Percentiles rank a stretch among this genome's conserved stretches.
Evolutionary conservation across 805 yeast species (phyloP).

Genomic region (Monosporozyma aquatica): DNA sequence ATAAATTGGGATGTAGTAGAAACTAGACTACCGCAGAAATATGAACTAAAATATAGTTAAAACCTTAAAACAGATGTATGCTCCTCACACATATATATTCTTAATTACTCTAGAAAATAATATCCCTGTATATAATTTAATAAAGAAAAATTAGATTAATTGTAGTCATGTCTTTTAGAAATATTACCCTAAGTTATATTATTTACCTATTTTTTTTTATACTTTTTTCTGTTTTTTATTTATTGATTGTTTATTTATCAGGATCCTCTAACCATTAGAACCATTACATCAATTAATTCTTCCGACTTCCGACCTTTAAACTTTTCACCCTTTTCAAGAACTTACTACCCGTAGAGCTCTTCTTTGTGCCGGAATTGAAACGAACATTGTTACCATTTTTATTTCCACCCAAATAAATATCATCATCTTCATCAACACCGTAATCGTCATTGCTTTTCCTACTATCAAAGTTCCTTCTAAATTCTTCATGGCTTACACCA

Average conservation of each 20-base stretch:
- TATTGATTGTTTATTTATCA: no score
- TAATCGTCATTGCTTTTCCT: conserved; percentile 6
- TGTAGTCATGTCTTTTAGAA: no score
- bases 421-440: conserved; percentile 28
- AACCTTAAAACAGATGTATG: neutral
- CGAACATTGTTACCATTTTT: conserved; percentile 16
- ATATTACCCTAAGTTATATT: no score
- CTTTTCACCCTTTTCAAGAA: conserved; percentile 81
- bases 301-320: conserved; percentile 55
- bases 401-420: conserved; percentile 16
- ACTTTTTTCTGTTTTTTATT: neutral
- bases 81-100: neutral
- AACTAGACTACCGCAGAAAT: conserved; percentile 32
- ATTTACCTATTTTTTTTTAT: no score
- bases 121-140: conserved; percentile 1
- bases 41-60: neutral
- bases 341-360: conserved; percentile 39
- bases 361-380: conserved; percentile 20
- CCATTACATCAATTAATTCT: conserved; percentile 1
- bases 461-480: neutral
- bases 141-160: no score
- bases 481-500: neutral
- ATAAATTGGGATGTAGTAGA: conserved; percentile 64
- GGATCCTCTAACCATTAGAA: no score
- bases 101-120: no score